Percentiles rank a stretch among this genome's conserved stretches.
phyloP scores from a whole-genome alignment of 2,329 filamentous ascomycete species.

The Colletotrichum sp. region DNA sequence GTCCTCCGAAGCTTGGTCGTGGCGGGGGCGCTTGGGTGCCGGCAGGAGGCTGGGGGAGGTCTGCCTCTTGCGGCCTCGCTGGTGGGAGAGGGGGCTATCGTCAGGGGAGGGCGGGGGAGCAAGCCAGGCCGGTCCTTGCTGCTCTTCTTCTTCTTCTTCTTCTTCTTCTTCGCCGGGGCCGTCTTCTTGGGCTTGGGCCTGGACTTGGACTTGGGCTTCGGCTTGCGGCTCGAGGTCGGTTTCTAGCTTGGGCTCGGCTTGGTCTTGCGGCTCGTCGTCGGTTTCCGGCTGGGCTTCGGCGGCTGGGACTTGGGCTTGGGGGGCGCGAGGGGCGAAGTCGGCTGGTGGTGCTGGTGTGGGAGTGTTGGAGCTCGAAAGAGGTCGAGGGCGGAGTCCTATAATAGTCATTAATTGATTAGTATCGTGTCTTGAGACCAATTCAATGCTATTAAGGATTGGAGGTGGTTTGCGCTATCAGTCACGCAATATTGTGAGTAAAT shows the following conservation, averaged over 20 bases:
- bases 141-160: not conserved
- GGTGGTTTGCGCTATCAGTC: too few species aligned
- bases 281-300: too few species aligned
- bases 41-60: not conserved
- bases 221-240: not conserved
- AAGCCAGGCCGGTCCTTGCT: too few species aligned
- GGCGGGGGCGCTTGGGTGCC: not conserved
- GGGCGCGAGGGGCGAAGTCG: not conserved
- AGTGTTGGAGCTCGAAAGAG: not conserved
- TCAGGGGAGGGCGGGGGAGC: not conserved
- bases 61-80: not conserved
- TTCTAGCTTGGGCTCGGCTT: too few species aligned
- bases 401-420: not conserved
- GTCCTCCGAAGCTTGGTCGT: not conserved
- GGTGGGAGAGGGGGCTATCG: not conserved
- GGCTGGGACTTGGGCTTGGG: not conserved
- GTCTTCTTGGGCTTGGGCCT: not conserved
- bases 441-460: not conserved
- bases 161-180: not conserved
- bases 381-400: not conserved
- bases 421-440: not conserved
- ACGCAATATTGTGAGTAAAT: not conserved
- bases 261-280: too few species aligned
- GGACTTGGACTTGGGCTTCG: not conserved
- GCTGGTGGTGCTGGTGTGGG: not conserved